phyloP scores from a whole-genome alignment of 345 rosid genomes.

The Xanthoceras sorbifolium region DNA sequence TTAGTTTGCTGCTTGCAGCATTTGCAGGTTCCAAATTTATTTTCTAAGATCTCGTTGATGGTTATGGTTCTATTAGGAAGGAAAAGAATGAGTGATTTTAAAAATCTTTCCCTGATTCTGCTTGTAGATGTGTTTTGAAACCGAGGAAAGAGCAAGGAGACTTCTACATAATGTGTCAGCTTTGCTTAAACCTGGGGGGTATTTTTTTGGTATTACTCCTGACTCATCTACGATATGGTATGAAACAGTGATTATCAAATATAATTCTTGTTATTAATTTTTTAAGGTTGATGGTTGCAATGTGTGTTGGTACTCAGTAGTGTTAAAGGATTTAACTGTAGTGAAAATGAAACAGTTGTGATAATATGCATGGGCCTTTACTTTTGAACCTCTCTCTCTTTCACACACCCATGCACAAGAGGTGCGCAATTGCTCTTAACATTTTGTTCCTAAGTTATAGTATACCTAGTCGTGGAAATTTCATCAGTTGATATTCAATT shows the following conservation, averaged over 20 bases:
- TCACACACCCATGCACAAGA: too few relatives aligned
- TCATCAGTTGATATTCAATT: neutral
- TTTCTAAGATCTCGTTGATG: neutral
- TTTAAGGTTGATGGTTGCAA: neutral
- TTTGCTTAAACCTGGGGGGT: conserved; percentile 93
- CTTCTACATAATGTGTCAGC: conserved; percentile 80
- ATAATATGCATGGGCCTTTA: neutral
- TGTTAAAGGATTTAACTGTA: neutral
- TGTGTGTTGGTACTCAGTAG: neutral
- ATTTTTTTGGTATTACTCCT: conserved; percentile 92
- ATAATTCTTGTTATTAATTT: neutral
- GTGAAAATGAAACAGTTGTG: neutral
- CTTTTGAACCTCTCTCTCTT: neutral
- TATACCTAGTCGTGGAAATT: neutral
- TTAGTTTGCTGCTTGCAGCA: conserved; percentile 92
- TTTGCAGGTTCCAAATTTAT: conserved; percentile 62
- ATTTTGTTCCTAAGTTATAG: neutral
- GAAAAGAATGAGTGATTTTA: conserved; percentile 12
- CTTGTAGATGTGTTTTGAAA: conserved; percentile 82
- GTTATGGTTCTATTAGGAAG: neutral
- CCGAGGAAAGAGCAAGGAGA: conserved; percentile 88
- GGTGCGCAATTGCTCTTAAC: neutral
- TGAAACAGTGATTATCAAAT: conserved; percentile 30
- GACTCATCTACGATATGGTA: conserved; percentile 99
- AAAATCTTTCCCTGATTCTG: neutral